Base-by-base conservation (phyloP, 2,329 filamentous ascomycete genomes). In the Calonectria henricotiae region DNA sequence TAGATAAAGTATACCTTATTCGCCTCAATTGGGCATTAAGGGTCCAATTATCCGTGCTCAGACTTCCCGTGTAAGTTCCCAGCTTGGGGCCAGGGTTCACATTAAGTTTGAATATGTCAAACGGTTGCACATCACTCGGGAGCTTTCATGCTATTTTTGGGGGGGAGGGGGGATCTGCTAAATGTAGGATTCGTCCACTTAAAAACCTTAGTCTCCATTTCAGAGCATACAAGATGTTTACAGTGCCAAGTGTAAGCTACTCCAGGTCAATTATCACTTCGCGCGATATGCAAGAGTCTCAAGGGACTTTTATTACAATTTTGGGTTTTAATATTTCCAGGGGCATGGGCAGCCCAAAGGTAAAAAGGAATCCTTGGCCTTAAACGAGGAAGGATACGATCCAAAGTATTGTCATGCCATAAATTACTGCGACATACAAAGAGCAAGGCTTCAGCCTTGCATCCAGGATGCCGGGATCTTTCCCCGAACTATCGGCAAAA, bases 51-150 rank as follows among this genome's bases (percentile, higher is more conserved):
- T 58, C 32, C 23, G 51, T 58, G 51, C 51, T 37, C 32, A 55
- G 11, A 25, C 51, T 39, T 55, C 43, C 32, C 37, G 51, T 27
- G 11, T 25, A 39, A 55, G 51, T 55, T 39, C 7, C 32, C 35
- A 15, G 51, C 15, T 23, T 11, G 20, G 20, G 20, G n/a, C 35
- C 20, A 20, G 51, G 51, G 51, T 25, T 58, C n/a, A 37, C 23
- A 39, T 58, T 58, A 20, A 7, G 35, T 58, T 58, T 39, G 12
- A 58, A 58, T 58, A 58, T 58, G 15, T 39, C 51, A 58, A 39
- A 39, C 35, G 32, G 35, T 39, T 58, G 47, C 51, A 58, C 51
- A 58, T 58, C 51, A 39, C 35, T 13, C 51, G 20, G 35, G 32
- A 58, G 20, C 15, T 25, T 25, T n/a, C n/a, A 58, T 39, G 32